Percentiles rank a stretch among this genome's conserved stretches.
Conservation (phyloP, 495 filamentous ascomycete genomes). For the Oidiodendron maius region DNA sequence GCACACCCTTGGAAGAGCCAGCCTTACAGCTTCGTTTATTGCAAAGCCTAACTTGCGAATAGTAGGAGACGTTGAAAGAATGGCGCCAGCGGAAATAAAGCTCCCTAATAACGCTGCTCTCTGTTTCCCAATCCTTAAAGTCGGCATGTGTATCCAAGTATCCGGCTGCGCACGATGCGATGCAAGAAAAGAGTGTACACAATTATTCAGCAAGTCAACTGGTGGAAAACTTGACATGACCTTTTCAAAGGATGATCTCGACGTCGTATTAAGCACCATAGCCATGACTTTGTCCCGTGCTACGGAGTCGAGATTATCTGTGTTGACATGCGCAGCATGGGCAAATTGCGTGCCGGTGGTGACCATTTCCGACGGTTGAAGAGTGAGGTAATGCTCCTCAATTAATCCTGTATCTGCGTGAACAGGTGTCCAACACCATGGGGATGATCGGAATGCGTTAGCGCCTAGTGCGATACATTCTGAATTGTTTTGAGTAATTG, state of each 20-base stretch:
- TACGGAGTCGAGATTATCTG: not conserved
- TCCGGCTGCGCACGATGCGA: constrained; percentile 41
- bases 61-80: constrained; percentile 45
- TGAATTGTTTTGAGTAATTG: not conserved
- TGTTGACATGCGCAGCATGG: not conserved
- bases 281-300: constrained; percentile 36
- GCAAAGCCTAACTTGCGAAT: constrained; percentile 59
- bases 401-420: not conserved
- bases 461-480: constrained; percentile 23
- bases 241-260: constrained; percentile 35
- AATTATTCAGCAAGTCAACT: constrained; percentile 48
- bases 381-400: not conserved
- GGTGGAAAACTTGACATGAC: constrained; percentile 57
- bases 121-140: constrained; percentile 42
- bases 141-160: constrained; percentile 53
- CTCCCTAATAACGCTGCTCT: constrained; percentile 50
- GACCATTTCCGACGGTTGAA: not conserved
- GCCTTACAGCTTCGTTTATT: constrained; percentile 52
- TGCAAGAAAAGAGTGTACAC: constrained; percentile 55
- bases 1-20: constrained; percentile 42
- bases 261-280: constrained; percentile 47
- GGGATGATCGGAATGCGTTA: constrained; percentile 29
- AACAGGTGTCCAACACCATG: constrained; percentile 55
- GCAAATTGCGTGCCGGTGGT: not conserved
- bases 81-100: constrained; percentile 50